Base-by-base conservation (phyloP, 106 monocot genomes). In the Dioscorea alata region DNA sequence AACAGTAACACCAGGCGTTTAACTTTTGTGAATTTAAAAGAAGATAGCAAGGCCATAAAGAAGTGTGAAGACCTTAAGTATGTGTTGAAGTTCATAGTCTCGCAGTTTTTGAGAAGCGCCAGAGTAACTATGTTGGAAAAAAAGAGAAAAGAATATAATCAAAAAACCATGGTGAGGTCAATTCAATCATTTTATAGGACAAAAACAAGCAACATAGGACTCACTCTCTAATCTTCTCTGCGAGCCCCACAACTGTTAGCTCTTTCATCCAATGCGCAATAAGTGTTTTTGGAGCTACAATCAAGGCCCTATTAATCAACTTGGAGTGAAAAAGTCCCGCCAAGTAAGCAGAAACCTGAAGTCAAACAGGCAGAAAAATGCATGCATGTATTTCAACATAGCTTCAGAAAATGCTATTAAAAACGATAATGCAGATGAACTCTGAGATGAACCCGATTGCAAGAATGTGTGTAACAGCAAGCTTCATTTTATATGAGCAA, bases 221-320 rank as follows among this genome's bases (percentile, higher is more conserved):
- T 78, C 60, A 99, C 99, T 99, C 93, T 76, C 87, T 87, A 49
- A 87, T 83, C 77, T 70, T 81, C 10, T 76, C 48, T 34, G 81
- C 70, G 15, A 99, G 80, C 50, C 99, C 93, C 50, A 99, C 99
- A 73, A 90, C 75, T 42, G 99, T 83, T 14, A 99, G 60, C 71
- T 99, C 99, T 66, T 93, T 99, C 71, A 71, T 79, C 99, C 99
- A 99, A 33, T 99, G 99, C 71, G 58, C 67, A 35, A 93, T 74
- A 74, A 99, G 99, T 33, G 99, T 99, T 81, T 99, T 99, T 17
- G 99, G 99, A 14, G 93, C 81, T 22, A 99, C 90, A 78, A 99
- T 74, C 75, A 99, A 25, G 20, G 70, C 99, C 70, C 99, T 88
- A 66, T 76, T 90, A 17, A 99, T 83, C 67, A 99, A 68, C 49